phyloP scores from a whole-genome alignment of 2,329 filamentous ascomycete genomes.

The Talaromyces funiculosus region DNA sequence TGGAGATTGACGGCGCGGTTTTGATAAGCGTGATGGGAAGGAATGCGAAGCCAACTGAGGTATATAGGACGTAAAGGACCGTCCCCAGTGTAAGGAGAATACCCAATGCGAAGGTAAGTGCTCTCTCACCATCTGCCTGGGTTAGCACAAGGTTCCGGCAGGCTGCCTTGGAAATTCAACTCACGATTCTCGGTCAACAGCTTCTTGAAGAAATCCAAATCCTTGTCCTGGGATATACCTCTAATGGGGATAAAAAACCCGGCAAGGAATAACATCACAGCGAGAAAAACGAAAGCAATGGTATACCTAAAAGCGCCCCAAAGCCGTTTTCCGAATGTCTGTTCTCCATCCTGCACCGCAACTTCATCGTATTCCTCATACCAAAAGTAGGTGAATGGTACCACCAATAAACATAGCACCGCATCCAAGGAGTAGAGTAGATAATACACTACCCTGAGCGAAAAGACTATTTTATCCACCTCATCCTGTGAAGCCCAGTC shows the following conservation, averaged over 20 bases:
- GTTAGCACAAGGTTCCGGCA: neutral
- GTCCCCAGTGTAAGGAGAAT: conserved; percentile 84
- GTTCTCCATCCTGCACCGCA: conserved; percentile 70
- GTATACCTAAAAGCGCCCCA: conserved; percentile 90
- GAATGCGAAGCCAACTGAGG: conserved; percentile 78
- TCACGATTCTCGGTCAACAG: conserved; percentile 73
- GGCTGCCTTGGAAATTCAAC: conserved; percentile 19
- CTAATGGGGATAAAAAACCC: conserved; percentile 90
- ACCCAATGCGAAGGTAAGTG: conserved; percentile 81
- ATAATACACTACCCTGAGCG: conserved; percentile 87
- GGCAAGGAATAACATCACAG: conserved; percentile 74
- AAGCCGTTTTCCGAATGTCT: conserved; percentile 65
- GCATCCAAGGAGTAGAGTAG: conserved; percentile 86
- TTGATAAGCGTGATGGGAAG: conserved; percentile 89
- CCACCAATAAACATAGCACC: conserved; percentile 77
- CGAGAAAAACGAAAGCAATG: conserved; percentile 69
- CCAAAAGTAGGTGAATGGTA: conserved; percentile 97
- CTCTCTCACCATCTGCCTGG: conserved; percentile 70
- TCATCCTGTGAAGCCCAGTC: conserved; percentile 85
- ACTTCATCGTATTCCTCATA: conserved; percentile 96
- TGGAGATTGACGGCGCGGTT: conserved; percentile 78
- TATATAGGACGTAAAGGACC: conserved; percentile 81
- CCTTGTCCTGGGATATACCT: conserved; percentile 56
- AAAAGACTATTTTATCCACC: conserved; percentile 70
- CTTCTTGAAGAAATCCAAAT: conserved; percentile 87